Conservation (phyloP, 169 alveolate species). For the Perkinsus olseni region DNA sequence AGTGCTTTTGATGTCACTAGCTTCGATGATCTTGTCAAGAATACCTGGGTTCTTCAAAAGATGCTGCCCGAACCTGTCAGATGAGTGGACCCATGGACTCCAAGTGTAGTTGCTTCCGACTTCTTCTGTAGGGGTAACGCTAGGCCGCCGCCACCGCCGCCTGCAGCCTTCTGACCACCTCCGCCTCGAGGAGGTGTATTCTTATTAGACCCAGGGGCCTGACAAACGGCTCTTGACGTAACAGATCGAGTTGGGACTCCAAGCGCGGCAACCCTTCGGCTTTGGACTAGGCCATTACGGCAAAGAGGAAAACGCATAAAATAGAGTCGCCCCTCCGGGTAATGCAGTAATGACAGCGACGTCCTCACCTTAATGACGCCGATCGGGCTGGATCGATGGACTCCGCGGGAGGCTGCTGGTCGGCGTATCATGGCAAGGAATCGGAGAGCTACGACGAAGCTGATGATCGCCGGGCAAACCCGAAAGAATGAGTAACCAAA, state of each 20-base stretch:
- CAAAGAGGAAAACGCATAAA: too few relatives aligned
- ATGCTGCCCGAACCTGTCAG: conserved; percentile 91
- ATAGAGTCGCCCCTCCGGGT: too few relatives aligned
- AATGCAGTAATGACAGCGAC: too few relatives aligned
- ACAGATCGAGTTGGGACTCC: too few relatives aligned
- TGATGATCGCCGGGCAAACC: too few relatives aligned
- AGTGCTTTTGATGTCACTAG: conserved; percentile 91
- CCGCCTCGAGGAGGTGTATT: background rate
- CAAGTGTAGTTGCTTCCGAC: background rate
- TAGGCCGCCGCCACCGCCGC: background rate
- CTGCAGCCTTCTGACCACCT: background rate
- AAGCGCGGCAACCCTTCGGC: too few relatives aligned
- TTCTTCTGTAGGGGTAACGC: background rate
- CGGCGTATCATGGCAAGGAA: background rate
- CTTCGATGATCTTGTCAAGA: conserved; percentile 84
- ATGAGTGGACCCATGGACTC: background rate
- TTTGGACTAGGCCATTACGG: too few relatives aligned
- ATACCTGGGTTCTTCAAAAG: conserved; percentile 94
- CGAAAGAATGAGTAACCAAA: too few relatives aligned
- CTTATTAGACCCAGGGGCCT: background rate
- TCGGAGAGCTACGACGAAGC: background rate
- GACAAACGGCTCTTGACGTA: background rate
- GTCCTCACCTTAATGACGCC: background rate
- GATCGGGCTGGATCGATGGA: background rate
- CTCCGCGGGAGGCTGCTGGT: background rate